Percentiles rank a stretch among this genome's conserved stretches.
These are phyloP conservation scores for Cylindrotheca fusiformis DNA, from an alignment of 108 stramenopile genomes.

Conservation along the genomic window DNA sequence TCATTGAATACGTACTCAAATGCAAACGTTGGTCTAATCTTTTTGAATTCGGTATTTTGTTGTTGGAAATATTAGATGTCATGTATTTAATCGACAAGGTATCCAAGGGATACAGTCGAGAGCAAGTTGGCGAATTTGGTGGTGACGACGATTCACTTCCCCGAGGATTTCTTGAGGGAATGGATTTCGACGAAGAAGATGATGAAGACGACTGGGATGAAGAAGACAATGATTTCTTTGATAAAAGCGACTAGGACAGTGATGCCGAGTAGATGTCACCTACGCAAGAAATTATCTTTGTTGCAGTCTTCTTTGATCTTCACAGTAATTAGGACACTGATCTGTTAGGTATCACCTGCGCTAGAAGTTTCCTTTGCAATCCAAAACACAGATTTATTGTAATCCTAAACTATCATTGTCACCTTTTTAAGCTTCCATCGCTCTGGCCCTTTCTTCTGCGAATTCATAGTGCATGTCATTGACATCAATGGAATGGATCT, in stretches of 20 bases:
- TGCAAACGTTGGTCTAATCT: too few species aligned
- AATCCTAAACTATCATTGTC: too few species aligned
- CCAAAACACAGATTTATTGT: too few species aligned
- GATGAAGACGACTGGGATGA: constrained; percentile 60
- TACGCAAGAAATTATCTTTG: too few species aligned
- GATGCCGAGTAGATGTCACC: constrained; percentile 4
- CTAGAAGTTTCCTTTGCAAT: too few species aligned
- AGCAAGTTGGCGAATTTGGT: constrained; percentile 31
- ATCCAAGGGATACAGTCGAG: constrained; percentile 53
- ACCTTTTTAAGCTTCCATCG: constrained; percentile 51
- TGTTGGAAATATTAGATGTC: constrained; percentile 42
- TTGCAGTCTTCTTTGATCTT: too few species aligned
- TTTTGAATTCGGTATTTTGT: neutral
- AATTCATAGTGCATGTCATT: constrained; percentile 98
- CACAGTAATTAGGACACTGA: too few species aligned
- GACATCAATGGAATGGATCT: constrained; percentile 96
- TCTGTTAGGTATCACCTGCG: too few species aligned
- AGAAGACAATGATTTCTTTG: constrained; percentile 47
- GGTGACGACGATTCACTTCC: constrained; percentile 32
- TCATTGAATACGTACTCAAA: too few species aligned
- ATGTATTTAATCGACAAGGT: constrained; percentile 90
- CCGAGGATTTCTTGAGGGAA: constrained; percentile 16
- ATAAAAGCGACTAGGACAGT: constrained; percentile 28
- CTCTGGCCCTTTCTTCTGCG: constrained; percentile 82
- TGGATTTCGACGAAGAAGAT: constrained; percentile 39